Percentiles rank a stretch among this genome's conserved stretches.
Evolutionary conservation across 1,284 basidiomycete species (phyloP).

Genomic region (Trichosporon inkin): DNA sequence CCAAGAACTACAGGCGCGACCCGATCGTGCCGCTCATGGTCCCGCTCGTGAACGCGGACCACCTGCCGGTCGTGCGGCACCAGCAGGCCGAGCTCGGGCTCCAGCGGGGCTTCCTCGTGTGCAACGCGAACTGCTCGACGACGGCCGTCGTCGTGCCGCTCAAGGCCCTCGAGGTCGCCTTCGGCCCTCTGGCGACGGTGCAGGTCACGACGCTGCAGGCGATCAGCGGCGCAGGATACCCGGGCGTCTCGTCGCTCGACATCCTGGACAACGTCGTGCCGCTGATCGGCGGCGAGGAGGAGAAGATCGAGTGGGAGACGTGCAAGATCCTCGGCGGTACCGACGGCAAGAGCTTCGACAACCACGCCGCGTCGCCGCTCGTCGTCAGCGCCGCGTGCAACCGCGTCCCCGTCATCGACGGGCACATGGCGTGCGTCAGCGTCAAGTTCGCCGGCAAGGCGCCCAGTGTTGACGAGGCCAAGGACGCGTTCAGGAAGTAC

Average conservation of each 20-base stretch:
- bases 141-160: slow-evolving; percentile 92
- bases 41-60: slow-evolving; percentile 87
- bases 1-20: slow-evolving; percentile 94
- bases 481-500: slow-evolving; percentile 71
- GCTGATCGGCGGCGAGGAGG: slow-evolving; percentile 82
- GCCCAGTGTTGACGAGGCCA: slow-evolving; percentile 82
- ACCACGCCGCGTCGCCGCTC: slow-evolving; percentile 72
- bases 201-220: slow-evolving; percentile 96
- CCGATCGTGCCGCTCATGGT: slow-evolving; percentile 95
- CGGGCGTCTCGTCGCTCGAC: slow-evolving; percentile 84
- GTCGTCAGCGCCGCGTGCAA: slow-evolving; percentile 87
- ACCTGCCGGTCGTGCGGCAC: slow-evolving; percentile 78
- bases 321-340: slow-evolving; percentile 90
- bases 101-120: slow-evolving; percentile 89
- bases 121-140: slow-evolving; percentile 98
- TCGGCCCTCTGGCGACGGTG: slow-evolving; percentile 86
- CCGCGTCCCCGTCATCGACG: slow-evolving; percentile 88
- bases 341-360: slow-evolving; percentile 67
- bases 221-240: slow-evolving; percentile 95
- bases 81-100: slow-evolving; percentile 72
- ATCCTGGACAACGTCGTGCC: slow-evolving; percentile 97
- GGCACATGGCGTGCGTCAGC: slow-evolving; percentile 82
- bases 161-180: slow-evolving; percentile 82
- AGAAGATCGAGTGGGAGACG: slow-evolving; percentile 98
- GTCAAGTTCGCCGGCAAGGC: slow-evolving; percentile 74